phyloP scores from a whole-genome alignment of 2,329 filamentous ascomycete genomes.

The Amphichorda felina region DNA sequence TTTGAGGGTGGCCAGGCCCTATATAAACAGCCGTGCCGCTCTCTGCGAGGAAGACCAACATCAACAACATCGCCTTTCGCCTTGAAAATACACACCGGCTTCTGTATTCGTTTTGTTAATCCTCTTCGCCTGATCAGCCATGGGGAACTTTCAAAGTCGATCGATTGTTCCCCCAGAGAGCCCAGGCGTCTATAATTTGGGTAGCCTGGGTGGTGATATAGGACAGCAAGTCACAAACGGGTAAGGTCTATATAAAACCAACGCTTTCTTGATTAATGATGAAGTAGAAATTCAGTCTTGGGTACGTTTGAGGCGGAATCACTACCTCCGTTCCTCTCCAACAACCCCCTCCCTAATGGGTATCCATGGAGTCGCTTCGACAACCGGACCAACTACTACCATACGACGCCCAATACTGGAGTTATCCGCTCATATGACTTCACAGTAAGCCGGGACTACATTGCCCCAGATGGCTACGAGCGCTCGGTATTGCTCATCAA shows the following conservation, averaged over 20 bases:
- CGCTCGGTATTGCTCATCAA: constrained; percentile 47
- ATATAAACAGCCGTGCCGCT: too few species aligned
- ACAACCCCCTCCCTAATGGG: constrained; percentile 36
- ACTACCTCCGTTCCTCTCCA: constrained; percentile 29
- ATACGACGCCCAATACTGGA: constrained; percentile 35
- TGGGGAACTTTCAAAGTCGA: too few species aligned
- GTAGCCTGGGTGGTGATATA: too few species aligned
- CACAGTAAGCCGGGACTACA: constrained; percentile 33
- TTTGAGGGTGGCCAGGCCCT: too few species aligned
- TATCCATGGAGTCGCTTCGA: constrained; percentile 38
- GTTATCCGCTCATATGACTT: constrained; percentile 44
- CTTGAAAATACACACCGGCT: too few species aligned
- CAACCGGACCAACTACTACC: constrained; percentile 36
- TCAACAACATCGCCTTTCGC: too few species aligned
- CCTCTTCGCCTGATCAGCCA: too few species aligned
- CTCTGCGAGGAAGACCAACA: too few species aligned
- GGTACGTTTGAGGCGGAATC: constrained; percentile 25
- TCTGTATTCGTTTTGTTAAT: too few species aligned
- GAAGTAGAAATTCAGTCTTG: constrained; percentile 21
- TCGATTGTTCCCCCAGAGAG: too few species aligned
- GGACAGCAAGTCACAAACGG: too few species aligned
- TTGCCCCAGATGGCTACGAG: constrained; percentile 45
- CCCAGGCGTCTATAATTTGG: too few species aligned
- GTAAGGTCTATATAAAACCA: not conserved
- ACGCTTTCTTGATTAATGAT: not conserved